Evolutionary conservation across 106 monocot genomes (phyloP), one percentile per base, ranked within the genome.

Genomic region (Phalaenopsis equestris): DNA sequence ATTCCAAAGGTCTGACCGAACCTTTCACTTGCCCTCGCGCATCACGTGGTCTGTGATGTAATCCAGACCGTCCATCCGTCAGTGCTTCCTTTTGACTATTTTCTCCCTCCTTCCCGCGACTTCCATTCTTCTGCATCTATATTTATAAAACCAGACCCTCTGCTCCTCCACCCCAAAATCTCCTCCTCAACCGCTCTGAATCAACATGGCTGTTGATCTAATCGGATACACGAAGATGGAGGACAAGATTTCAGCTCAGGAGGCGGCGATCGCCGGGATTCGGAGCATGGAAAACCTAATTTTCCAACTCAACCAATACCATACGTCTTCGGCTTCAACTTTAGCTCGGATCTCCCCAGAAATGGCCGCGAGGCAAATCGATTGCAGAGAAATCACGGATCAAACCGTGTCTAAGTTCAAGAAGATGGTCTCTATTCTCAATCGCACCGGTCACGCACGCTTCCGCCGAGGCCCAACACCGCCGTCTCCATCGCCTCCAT

Each of bases 361-460:
- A 52, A 30, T 15, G 41, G 30, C 72, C 5, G 39, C 72, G 15
- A 41, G 15, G 14, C 36, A 12, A 6, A 23, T 79, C 64, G 91
- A 93, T 70, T 96, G 90, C 94, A 67, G 83, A 3, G 90, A 96
- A 82, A 90, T 96, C 83, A 82, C 96, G 18, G 90, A 96, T 39
- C 73, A 87, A 41, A 92, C 93, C 18, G 87, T 97, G 24, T 87
- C 91, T 77, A 94, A 94, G 81, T 97, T 97, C 87, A 88, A 78
- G 79, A 90, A 94, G 64, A 82, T 93, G 76, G 92, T 93, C 77
- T 93, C 96, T 61, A 79, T 94, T 75, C 75, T 96, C 5, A 87
- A 93, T 77, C 70, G 70, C 10, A 93, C 93, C 41, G 96, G 96
- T 73, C 96, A 96, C 79, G 96, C 96, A 61, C 93, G 96, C 1